Conservation (phyloP, 2,329 filamentous ascomycete genomes). For the Sclerotinia glacialis region DNA sequence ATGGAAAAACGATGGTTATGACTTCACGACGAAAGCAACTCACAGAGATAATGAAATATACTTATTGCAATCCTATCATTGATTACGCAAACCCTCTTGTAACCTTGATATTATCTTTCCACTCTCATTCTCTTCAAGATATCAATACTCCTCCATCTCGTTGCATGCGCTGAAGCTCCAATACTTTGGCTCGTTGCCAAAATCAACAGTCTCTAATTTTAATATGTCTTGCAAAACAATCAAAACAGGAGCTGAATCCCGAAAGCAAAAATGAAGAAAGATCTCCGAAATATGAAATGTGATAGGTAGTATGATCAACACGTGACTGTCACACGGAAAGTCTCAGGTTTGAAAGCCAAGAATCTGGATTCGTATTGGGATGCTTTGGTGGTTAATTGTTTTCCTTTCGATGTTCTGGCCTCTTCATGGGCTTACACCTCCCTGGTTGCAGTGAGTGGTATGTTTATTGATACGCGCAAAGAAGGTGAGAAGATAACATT, state of each 20-base stretch:
- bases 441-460: no score
- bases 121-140: no score
- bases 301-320: neutral
- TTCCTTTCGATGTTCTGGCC: no score
- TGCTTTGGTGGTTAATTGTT: no score
- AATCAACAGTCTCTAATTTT: neutral
- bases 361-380: neutral
- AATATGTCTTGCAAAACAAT: neutral
- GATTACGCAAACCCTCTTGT: neutral
- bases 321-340: neutral
- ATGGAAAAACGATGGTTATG: neutral
- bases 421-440: no score
- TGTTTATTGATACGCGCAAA: no score
- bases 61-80: neutral
- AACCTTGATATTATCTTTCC: neutral
- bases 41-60: neutral
- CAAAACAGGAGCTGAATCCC: neutral
- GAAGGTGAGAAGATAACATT: no score
- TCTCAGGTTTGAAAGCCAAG: neutral
- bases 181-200: neutral
- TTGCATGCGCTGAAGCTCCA: neutral
- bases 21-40: neutral
- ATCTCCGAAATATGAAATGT: neutral
- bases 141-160: neutral
- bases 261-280: neutral